Percentiles rank a stretch among this genome's conserved stretches.
Conservation (phyloP, 75 land plant genomes). For the Larix kaempferi region DNA sequence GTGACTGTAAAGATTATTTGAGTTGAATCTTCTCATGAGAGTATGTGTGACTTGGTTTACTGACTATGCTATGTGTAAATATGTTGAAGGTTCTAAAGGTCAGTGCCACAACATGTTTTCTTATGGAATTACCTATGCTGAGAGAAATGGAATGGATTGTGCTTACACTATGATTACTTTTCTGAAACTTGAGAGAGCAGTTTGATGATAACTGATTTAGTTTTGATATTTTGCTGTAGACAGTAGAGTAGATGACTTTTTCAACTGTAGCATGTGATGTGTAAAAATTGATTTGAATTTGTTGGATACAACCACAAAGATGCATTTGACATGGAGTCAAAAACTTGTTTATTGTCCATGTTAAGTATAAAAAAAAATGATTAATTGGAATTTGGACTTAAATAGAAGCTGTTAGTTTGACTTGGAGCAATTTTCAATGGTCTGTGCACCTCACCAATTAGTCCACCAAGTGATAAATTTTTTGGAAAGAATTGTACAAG, state of each 20-base stretch:
- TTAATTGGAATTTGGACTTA: not conserved
- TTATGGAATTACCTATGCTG: not conserved
- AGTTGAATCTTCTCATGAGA: not conserved
- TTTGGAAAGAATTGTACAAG: not conserved
- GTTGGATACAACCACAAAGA: not conserved
- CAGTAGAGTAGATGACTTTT: not conserved
- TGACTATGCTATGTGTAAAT: not conserved
- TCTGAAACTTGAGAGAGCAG: not conserved
- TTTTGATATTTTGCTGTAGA: not conserved
- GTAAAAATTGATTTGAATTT: not conserved
- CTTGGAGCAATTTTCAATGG: not conserved
- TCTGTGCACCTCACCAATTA: not conserved
- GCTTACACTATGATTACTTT: not conserved
- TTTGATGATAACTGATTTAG: not conserved
- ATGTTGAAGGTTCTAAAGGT: not conserved
- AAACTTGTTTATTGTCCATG: not conserved
- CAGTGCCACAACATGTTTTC: not conserved
- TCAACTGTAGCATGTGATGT: not conserved
- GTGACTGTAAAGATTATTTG: not conserved
- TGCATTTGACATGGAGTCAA: conserved; percentile 1
- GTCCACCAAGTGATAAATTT: not conserved
- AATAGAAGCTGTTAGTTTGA: not conserved
- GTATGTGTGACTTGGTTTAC: not conserved
- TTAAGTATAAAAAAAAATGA: not conserved
- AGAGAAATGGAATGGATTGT: not conserved